phyloP scores from a whole-genome alignment of 345 rosid species.

The Abelmoschus esculentus region DNA sequence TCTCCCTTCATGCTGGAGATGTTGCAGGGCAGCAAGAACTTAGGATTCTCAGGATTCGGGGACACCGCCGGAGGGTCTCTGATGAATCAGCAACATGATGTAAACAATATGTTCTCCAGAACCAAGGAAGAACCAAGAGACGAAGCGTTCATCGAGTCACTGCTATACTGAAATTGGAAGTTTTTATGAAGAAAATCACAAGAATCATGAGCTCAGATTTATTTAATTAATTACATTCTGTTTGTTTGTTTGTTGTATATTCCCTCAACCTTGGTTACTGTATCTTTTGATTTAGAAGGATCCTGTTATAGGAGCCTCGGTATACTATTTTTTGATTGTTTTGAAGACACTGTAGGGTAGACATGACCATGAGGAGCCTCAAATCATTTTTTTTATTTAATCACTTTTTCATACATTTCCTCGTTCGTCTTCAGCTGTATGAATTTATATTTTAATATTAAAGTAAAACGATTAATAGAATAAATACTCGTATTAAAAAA shows the following conservation, averaged over 20 bases:
- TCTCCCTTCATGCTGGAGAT: conserved; percentile 36
- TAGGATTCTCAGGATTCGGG: conserved; percentile 31
- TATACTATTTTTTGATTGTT: no score
- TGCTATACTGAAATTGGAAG: conserved; percentile 25
- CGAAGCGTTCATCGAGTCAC: conserved; percentile 40
- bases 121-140: conserved; percentile 60
- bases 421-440: no score
- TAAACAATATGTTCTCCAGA: conserved; percentile 22
- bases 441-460: no score
- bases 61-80: conserved; percentile 21
- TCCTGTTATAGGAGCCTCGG: neutral
- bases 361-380: no score
- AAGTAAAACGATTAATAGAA: no score
- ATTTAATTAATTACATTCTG: conserved; percentile 20
- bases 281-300: no score
- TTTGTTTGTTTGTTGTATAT: conserved; percentile 25
- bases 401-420: no score
- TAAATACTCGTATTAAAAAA: no score
- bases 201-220: conserved; percentile 14
- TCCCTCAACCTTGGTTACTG: neutral
- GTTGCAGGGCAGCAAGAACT: conserved; percentile 29
- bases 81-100: conserved; percentile 24
- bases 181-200: neutral
- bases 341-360: no score
- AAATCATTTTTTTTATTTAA: no score